Base-by-base conservation (phyloP, 305 asterid genomes). In the Fraxinus velutina region DNA sequence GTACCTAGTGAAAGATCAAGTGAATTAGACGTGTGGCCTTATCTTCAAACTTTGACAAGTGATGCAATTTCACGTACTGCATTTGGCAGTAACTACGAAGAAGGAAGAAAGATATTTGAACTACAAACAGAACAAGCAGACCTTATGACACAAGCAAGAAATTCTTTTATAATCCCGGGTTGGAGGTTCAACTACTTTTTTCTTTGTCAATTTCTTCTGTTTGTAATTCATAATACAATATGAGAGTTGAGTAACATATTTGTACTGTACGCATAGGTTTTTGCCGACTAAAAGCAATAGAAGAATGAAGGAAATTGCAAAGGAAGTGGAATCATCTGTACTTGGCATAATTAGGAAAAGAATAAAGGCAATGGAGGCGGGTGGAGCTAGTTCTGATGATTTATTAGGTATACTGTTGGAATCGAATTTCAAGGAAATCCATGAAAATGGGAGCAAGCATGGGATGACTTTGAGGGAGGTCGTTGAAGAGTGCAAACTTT, bases 31-130 rank as follows among this genome's bases (percentile, higher is more conserved):
- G 88, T 24, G 27, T 24, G 27, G 27, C 27, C 27, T 24, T 24
- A 24, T 24, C 27, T 24, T 24, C 84, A 84, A 34, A 79, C 73
- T 2, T 32, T 92, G 62, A 79, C 97, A 0, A 81, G 93, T 13
- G 90, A 91, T 50, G 91, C 86, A 15, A 91, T 92, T 66, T 90
- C 97, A 10, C 86, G 92, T 50, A 87, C 93, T 75, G 92, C 97
- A 1, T 92, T 91, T 30, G 97, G 94, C 0, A 88, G 93, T 78
- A 89, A 75, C 84, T 92, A 82, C 33, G 83, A 86, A 83, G 87
- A 92, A 88, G 97, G 94, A 1, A 79, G 80, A 60, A 83, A 70
- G 76, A 86, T 92, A 50, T 89, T 90, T 75, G 77, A 86, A 47
- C 93, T 92, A 70, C 94, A 89, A 78, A 80, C 21, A 5, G 88